Evolutionary conservation across 2,329 filamentous ascomycete genomes (phyloP).

Genomic region (Plenodomus lindquistii): DNA sequence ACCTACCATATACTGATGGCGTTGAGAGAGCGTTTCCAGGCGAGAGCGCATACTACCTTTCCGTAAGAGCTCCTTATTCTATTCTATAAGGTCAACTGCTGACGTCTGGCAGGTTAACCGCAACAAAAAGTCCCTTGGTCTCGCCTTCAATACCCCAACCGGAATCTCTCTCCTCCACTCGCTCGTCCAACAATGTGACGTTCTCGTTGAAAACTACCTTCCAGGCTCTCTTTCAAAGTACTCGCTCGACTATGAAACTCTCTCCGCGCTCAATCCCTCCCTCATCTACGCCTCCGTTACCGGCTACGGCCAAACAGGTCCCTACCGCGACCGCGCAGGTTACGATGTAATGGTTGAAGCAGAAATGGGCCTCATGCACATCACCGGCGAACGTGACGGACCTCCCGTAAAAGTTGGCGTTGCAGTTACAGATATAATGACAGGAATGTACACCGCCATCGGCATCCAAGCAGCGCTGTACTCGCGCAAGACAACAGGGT

Average conservation of each 20-base stretch:
- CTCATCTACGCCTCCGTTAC: conserved; percentile 96
- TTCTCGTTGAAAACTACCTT: conserved; percentile 95
- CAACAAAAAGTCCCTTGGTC: conserved; percentile 91
- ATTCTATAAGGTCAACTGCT: neutral
- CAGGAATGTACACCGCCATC: conserved; percentile 91
- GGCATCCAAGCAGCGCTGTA: conserved; percentile 90
- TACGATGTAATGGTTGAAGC: conserved; percentile 99
- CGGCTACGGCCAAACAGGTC: conserved; percentile 92
- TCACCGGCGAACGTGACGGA: conserved; percentile 84
- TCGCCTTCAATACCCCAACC: conserved; percentile 83
- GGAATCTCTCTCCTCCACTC: conserved; percentile 86
- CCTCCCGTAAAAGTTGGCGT: conserved; percentile 98
- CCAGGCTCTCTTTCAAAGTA: conserved; percentile 89
- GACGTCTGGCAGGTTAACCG: conserved; percentile 72
- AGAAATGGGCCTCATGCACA: conserved; percentile 98
- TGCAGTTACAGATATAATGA: conserved; percentile 93
- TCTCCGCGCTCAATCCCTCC: conserved; percentile 77
- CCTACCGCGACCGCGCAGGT: conserved; percentile 81
- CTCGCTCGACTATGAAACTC: conserved; percentile 78
- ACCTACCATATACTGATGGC: conserved; percentile 72
- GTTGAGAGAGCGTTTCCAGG: conserved; percentile 69
- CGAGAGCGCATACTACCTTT: conserved; percentile 94
- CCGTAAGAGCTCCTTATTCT: conserved; percentile 32
- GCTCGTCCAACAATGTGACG: conserved; percentile 80
- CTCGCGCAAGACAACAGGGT: conserved; percentile 71